A percentile compares a stretch with the other conserved stretches of the same genome.
Evolutionary conservation across 2,329 filamentous ascomycete species (phyloP).

Genomic region (Amesomyces nigricolor): DNA sequence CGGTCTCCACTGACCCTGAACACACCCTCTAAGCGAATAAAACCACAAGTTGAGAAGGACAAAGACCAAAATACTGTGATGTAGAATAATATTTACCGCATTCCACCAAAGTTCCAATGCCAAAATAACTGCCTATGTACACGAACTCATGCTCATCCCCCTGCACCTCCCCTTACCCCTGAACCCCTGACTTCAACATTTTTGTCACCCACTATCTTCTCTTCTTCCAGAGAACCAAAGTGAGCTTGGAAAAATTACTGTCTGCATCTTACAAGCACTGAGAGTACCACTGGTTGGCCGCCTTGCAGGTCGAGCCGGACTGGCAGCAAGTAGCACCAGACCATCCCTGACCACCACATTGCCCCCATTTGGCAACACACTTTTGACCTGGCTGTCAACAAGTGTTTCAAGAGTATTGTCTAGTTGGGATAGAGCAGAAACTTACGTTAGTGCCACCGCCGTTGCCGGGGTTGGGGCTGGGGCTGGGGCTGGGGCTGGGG

Average conservation of each 20-base stretch:
- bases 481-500: no score
- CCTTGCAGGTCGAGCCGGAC: conserved; percentile 30
- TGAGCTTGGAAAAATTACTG: not conserved
- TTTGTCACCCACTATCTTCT: not conserved
- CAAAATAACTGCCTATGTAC: conserved; percentile 15
- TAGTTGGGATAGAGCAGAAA: not conserved
- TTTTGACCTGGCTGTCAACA: not conserved
- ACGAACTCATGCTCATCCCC: conserved; percentile 5
- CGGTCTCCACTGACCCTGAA: no score
- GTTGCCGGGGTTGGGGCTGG: conserved; percentile 2
- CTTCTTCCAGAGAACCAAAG: not conserved
- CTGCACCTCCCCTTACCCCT: not conserved
- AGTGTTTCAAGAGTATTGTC: not conserved
- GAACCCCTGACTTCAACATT: not conserved
- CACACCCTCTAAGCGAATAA: no score
- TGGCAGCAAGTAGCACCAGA: conserved; percentile 32
- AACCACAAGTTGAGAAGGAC: no score
- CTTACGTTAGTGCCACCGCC: conserved; percentile 10
- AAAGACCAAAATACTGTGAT: not conserved
- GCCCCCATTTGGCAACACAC: conserved; percentile 30
- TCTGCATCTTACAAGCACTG: conserved; percentile 24
- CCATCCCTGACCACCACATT: conserved; percentile 33
- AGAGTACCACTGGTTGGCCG: conserved; percentile 31
- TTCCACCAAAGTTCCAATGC: not conserved
- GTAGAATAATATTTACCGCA: conserved; percentile 1